Evolutionary conservation across 2,329 filamentous ascomycete species (phyloP).

Genomic region (Phialophora verrucosa): DNA sequence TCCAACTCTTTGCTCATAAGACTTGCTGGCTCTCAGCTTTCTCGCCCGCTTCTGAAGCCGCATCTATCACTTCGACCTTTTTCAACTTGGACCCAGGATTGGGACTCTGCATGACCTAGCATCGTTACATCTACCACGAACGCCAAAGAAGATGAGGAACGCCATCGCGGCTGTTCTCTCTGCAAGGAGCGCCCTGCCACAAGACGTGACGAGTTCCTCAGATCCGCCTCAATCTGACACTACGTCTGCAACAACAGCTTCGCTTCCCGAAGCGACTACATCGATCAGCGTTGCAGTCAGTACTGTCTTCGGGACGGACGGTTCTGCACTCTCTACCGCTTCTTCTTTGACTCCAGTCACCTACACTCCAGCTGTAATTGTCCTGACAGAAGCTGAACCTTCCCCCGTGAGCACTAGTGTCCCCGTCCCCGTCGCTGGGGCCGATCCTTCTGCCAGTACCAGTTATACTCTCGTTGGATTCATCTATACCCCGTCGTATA

Average conservation of each 20-base stretch:
- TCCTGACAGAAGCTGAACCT: not conserved
- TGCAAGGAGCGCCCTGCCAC: not conserved
- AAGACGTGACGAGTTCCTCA: rapidly evolving
- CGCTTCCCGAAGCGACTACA: not conserved
- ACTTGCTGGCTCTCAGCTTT: not conserved
- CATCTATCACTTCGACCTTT: not conserved
- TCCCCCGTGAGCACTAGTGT: not conserved
- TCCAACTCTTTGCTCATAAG: not conserved
- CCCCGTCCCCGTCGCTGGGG: not conserved
- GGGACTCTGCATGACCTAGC: not conserved
- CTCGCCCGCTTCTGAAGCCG: not conserved
- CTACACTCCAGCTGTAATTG: not conserved
- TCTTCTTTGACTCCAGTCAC: not conserved
- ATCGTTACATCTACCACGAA: not conserved
- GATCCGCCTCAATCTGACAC: no score
- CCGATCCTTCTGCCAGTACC: not conserved
- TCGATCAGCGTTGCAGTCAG: not conserved
- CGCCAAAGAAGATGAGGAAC: not conserved
- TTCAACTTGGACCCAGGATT: not conserved
- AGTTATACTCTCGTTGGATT: not conserved
- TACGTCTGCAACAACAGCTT: no score
- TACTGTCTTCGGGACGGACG: not conserved
- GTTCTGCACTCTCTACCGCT: not conserved
- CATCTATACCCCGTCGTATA: not conserved
- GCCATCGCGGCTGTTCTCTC: not conserved